phyloP scores from a whole-genome alignment of 2,329 filamentous ascomycete genomes.

The Aspergillus eucalypticola region DNA sequence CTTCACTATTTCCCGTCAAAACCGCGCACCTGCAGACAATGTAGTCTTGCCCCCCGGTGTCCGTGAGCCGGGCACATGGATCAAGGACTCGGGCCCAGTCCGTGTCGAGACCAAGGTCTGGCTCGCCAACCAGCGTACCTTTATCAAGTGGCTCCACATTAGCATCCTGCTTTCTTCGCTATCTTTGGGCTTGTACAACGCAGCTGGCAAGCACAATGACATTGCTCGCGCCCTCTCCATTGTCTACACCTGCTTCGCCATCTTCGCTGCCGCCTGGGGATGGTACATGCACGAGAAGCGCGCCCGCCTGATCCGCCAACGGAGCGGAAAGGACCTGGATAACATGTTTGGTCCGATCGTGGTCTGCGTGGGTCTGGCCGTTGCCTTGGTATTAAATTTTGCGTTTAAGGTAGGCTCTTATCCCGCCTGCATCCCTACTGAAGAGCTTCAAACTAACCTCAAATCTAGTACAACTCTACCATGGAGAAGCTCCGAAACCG shows the following conservation, averaged over 20 bases:
- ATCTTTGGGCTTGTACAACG: conserved; percentile 83
- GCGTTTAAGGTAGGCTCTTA: conserved; percentile 63
- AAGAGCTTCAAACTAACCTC: conserved; percentile 15
- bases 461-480: conserved; percentile 32
- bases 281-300: conserved; percentile 78
- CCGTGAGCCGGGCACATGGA: conserved; percentile 78
- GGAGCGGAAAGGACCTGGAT: conserved; percentile 92
- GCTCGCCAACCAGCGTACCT: conserved; percentile 97
- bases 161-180: conserved; percentile 81
- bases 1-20: conserved; percentile 79
- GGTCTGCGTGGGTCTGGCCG: conserved; percentile 74
- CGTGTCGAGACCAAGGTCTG: conserved; percentile 97
- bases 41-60: conserved; percentile 78
- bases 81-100: conserved; percentile 91
- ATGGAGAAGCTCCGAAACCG: conserved; percentile 23
- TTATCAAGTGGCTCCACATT: conserved; percentile 98
- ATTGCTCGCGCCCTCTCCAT: conserved; percentile 78
- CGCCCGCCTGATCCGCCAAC: conserved; percentile 74
- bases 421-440: not conserved
- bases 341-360: conserved; percentile 81
- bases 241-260: conserved; percentile 76
- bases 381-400: conserved; percentile 84
- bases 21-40: conserved; percentile 53
- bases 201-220: conserved; percentile 72
- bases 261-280: conserved; percentile 85